Evolutionary conservation across 2,329 filamentous ascomycete genomes (phyloP), one percentile per base, ranked within the genome.

Genomic region (Thielaviopsis musarum): DNA sequence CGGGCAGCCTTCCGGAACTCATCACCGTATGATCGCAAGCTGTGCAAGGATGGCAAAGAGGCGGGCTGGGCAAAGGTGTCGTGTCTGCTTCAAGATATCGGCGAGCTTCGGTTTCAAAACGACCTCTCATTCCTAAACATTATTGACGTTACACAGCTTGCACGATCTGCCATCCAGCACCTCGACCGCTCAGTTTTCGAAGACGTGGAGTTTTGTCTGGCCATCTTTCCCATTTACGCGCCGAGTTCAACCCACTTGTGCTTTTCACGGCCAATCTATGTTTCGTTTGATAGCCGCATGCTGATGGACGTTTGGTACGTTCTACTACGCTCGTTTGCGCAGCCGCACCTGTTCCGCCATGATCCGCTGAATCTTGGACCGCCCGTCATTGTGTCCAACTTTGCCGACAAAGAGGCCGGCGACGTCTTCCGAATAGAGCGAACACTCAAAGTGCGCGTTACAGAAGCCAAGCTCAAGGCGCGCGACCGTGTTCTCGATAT

Each of bases 221-320:
- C 88, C 57, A 91, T 98, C 54, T 96, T 96, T 67, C 91, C 93
- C 17, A 91, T 91, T 63, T 97, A 98, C 70, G 84, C 88, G 0
- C 78, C 86, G 10, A 82, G 82, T 21, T 80, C 88, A 1, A 85
- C 82, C 2, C 80, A 85, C 19, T 76, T 91, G 59, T 85, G 86
- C 6, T 80, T 91, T 28, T 84, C 89, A 61, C 83, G 88, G n/a
- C 91, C 93, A 0, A 84, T 97, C 41, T 96, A 95, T 68, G 76
- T 98, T 38, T 87, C 88, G 3, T 73, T 96, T 52, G 91, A 97
- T 65, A 91, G 82, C 26, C 81, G 91, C 51, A 83, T 95, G 6
- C 76, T 95, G n/a, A 95, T 94, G 66, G 93, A 98, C 69, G 93
- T 96, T 13, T 98, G 93, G 93, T 91, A 95, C 66, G 91, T 95